Base-by-base conservation (phyloP, 2,329 filamentous ascomycete genomes). In the Aspergillus udagawae region DNA sequence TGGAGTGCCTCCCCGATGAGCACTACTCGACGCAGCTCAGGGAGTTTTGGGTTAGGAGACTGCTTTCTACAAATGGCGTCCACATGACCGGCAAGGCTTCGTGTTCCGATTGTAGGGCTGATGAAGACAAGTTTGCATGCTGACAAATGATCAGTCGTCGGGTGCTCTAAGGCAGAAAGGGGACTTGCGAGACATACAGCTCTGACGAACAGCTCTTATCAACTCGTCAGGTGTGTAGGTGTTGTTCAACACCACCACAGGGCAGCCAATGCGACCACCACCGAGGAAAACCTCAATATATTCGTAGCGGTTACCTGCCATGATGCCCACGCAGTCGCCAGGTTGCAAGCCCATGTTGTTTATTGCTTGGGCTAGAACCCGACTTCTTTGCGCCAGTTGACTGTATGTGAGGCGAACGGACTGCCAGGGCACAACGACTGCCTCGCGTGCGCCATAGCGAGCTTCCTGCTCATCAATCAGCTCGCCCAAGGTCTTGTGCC, bases 251-350 rank as follows among this genome's bases (percentile, higher is more conserved):
- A 72, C 67, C 1, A 71, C 65, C 17, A 70, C 65, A 3, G 67
- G 65, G 54, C 67, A 70, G 3, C 71, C 71, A 32, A 73, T 69
- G 4, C 69, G 56, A 0, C 68, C 70, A 20, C 67, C 72, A 21
- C 67, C 75, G 8, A 76, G 49, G 75, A 90, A 88, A 5, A 89
- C 81, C n/a, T 86, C 80, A 20, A 87, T 63, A 60, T 75, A 81
- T 62, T 80, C 73, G 53, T 78, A 76, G 58, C 79, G 78, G 55
- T 82, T 81, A 0, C 80, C 75, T 65, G 86, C 86, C 83, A 90
- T 88, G 62, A 91, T 86, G 23, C 83, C 88, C 20, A 91, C 80
- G 27, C 86, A 79, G 66, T 90, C 87, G 45, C 87, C 86, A 23
- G 82, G 80, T n/a, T 80, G 76, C 51, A 90, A 82, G 2, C 86